phyloP scores from a whole-genome alignment of 371 early-diverging fungal genomes.

The Saksenaea oblongispora region DNA sequence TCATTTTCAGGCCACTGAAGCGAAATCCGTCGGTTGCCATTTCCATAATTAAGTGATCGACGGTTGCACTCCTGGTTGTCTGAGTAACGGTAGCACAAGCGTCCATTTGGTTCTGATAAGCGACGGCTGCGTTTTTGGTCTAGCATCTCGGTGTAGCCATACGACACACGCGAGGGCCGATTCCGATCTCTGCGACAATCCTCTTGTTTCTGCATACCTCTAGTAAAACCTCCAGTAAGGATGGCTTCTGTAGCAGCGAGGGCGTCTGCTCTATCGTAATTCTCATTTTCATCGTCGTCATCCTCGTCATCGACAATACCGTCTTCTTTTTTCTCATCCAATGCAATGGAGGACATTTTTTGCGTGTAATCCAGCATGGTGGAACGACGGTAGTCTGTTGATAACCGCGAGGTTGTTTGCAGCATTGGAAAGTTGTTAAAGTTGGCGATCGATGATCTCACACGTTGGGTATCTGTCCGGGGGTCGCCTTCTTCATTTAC shows the following conservation, averaged over 20 bases:
- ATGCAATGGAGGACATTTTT: not conserved
- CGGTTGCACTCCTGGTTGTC: conserved; percentile 14
- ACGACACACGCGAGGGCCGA: not conserved
- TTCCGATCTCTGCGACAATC: not conserved
- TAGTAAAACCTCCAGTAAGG: conserved; percentile 29
- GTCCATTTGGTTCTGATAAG: conserved; percentile 41
- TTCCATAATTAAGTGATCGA: conserved; percentile 11
- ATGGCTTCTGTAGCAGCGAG: conserved; percentile 52
- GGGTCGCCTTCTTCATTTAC: conserved; percentile 36
- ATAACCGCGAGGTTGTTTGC: not conserved
- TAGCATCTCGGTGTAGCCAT: not conserved
- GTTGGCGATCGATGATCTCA: conserved; percentile 35
- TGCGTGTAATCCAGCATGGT: not conserved
- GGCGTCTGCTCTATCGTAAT: conserved; percentile 33
- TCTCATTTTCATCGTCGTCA: conserved; percentile 18
- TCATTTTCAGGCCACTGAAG: conserved; percentile 18
- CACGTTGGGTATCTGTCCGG: not conserved
- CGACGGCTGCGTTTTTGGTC: conserved; percentile 34
- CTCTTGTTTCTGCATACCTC: not conserved
- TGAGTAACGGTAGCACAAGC: conserved; percentile 21
- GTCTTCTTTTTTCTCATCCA: not conserved
- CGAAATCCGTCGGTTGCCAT: conserved; percentile 14
- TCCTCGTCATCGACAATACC: not conserved
- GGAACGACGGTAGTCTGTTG: not conserved
- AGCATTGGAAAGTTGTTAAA: conserved; percentile 38